Evolutionary conservation across 345 rosid genomes (phyloP).

Genomic region (Gossypium mustelinum): DNA sequence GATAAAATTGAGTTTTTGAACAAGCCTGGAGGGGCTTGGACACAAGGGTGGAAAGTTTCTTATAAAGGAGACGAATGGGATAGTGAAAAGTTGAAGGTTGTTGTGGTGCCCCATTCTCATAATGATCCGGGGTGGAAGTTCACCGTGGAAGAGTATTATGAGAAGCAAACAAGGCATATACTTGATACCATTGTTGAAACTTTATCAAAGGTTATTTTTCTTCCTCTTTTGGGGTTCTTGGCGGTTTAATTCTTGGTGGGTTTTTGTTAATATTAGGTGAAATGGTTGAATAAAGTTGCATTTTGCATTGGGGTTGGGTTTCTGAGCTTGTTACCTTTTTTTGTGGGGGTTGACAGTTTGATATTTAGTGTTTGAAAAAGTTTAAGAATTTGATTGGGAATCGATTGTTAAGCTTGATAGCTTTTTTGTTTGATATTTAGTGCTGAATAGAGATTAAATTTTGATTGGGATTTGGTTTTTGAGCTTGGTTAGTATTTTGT

Average conservation of each 20-base stretch:
- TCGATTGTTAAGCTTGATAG: background rate
- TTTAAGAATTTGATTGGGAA: background rate
- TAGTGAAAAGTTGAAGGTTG: slow-evolving; percentile 68
- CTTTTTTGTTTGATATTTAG: background rate
- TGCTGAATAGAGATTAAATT: background rate
- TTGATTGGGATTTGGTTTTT: background rate
- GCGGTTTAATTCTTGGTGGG: background rate
- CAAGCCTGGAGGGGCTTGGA: slow-evolving; percentile 89
- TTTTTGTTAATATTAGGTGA: background rate
- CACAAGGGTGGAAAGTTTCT: slow-evolving; percentile 83
- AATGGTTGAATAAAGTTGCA: background rate
- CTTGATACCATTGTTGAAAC: slow-evolving; percentile 83
- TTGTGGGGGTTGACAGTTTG: no score
- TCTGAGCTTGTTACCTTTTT: background rate
- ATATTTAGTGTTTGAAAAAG: background rate
- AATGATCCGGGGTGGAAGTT: slow-evolving; percentile 99
- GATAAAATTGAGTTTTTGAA: slow-evolving; percentile 87
- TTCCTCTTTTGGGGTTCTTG: background rate
- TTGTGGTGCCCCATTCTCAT: slow-evolving; percentile 96
- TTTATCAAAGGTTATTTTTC: slow-evolving; percentile 60
- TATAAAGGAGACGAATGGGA: slow-evolving; percentile 89
- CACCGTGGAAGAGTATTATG: slow-evolving; percentile 95
- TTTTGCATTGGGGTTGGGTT: background rate
- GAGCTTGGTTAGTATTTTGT: background rate
- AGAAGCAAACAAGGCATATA: slow-evolving; percentile 69